phyloP scores from a whole-genome alignment of 257 asterid genomes.

The Thymus quinquecostatus region DNA sequence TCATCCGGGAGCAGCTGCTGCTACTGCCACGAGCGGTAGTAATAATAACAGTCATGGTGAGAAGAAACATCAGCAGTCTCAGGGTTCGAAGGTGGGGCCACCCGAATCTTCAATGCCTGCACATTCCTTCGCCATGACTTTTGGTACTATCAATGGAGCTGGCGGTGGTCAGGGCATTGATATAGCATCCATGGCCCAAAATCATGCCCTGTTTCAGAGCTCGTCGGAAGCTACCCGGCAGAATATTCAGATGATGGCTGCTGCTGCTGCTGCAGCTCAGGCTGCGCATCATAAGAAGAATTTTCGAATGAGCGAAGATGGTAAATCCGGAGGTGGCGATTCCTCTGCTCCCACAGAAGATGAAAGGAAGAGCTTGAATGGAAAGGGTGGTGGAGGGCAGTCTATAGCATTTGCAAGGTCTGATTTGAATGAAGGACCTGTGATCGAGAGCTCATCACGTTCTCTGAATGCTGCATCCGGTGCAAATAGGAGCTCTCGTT shows the following conservation, averaged over 20 bases:
- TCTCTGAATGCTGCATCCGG: slow-evolving; percentile 45
- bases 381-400: slow-evolving; percentile 54
- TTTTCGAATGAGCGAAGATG: slow-evolving; percentile 64
- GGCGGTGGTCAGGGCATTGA: slow-evolving; percentile 56
- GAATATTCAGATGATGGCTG: slow-evolving; percentile 69
- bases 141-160: slow-evolving; percentile 69
- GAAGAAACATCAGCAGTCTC: slow-evolving; percentile 55
- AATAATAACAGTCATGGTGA: slow-evolving; percentile 49
- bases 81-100: slow-evolving; percentile 48
- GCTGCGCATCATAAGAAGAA: slow-evolving; percentile 60
- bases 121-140: slow-evolving; percentile 82
- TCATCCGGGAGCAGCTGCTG: slow-evolving; percentile 49
- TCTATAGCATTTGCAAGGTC: slow-evolving; percentile 80
- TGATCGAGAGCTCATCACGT: slow-evolving; percentile 61
- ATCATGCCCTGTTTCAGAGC: slow-evolving; percentile 71
- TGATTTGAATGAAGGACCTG: slow-evolving; percentile 56
- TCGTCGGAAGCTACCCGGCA: slow-evolving; percentile 70
- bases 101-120: slow-evolving; percentile 56
- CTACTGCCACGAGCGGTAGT: slow-evolving; percentile 34
- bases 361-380: slow-evolving; percentile 57
- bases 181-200: slow-evolving; percentile 67
- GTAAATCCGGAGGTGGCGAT: slow-evolving; percentile 57
- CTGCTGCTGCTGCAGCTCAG: slow-evolving; percentile 62
- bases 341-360: slow-evolving; percentile 55
- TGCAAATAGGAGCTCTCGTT: slow-evolving; percentile 48